Base-by-base conservation (phyloP, 345 rosid genomes). In the Raphanus sativus region DNA sequence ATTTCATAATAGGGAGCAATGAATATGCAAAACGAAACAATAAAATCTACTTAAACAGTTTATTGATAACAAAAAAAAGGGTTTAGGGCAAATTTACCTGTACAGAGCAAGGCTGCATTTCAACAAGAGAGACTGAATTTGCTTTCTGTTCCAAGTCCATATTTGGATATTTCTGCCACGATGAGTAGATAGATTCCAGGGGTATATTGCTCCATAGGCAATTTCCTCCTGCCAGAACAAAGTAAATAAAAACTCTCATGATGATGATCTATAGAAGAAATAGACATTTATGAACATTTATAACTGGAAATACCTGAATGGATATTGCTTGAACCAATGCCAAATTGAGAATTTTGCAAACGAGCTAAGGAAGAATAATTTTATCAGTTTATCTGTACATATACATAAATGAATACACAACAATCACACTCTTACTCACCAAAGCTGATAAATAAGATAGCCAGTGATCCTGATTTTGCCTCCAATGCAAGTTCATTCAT, bases 151-250 rank as follows among this genome's bases (percentile, higher is more conserved):
- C 99, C 85, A 90, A 82, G 80, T 83, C 79, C 83, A 95, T 80
- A 83, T 87, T 83, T 17, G 93, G 96, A 54, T 93, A 90, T 77
- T 89, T 85, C 81, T 91, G 86, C 99, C 89, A 92, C 29, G 86
- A 85, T 13, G 73, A 9, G 77, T 80, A 87, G 60, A 91, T 89
- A n/a, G 91, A 84, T 64, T 91, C 90, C 80, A 95, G 48, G 8
- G 92, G 87, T 79, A 95, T 84, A 75, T 86, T 89, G 55, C 99
- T 96, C 86, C 90, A 85, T 42, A 87, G 81, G 80, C 93, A 90
- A 82, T 85, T 13, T 69, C 97, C 96, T 62, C 89, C 99, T 95
- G 87, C 38, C 67, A 81, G 60, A 10, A 40, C 13, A 80, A 67
- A 28, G 4, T 40, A 40, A 55, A 17, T 2, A 21, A 25, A 48